Evolutionary conservation across 768 basidiomycete genomes (phyloP), one percentile per base, ranked within the genome.

Genomic region (Termitomyces sp.): DNA sequence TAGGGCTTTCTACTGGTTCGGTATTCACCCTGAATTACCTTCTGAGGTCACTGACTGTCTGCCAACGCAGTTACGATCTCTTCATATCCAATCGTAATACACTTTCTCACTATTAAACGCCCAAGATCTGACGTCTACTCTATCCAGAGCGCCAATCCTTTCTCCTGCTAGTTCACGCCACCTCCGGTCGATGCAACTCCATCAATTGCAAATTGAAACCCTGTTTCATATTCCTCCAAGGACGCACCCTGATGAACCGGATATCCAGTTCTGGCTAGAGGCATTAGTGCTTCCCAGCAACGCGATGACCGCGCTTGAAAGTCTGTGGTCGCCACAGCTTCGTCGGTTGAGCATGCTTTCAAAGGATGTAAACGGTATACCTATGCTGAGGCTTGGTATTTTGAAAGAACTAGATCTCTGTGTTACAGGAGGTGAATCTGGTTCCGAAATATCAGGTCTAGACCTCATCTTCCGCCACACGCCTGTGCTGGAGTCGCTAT

Each of bases 1-100:
- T 9, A 68, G 60, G 23, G 67, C 68, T 4, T 72, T 76, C 53
- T 68, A 72, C 44, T 77, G 71, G 69, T 70, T 72, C 51, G 76
- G 75, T 3, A 62, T 57, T 44, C 54, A 64, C 31, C 70, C 72
- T 18, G 53, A 60, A 11, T 66, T 74, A 16, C 60, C 66, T 23
- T 54, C 61, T 11, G 54, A 58, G 7, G 63, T 75, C 25, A 66
- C 67, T 36, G 54, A 64, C 38, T 59, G 63, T 41, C 59, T 76
- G 6, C 73, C 74, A 1, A 39, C 53, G 5, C 61, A 56, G 20
- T 47, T 73, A 23, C 60, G 63, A 57, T 60, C 38, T 18, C 63
- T 75, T 7, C 54, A 57, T 20, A 50, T 74, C 11, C 69, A 72
- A 59, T 67, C 70, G 70, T 72, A 62, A 60, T 56, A 32, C 43